Evolutionary conservation across 2,329 filamentous ascomycete species (phyloP), one percentile per base, ranked within the genome.

Genomic region (Scytalidium sp.): DNA sequence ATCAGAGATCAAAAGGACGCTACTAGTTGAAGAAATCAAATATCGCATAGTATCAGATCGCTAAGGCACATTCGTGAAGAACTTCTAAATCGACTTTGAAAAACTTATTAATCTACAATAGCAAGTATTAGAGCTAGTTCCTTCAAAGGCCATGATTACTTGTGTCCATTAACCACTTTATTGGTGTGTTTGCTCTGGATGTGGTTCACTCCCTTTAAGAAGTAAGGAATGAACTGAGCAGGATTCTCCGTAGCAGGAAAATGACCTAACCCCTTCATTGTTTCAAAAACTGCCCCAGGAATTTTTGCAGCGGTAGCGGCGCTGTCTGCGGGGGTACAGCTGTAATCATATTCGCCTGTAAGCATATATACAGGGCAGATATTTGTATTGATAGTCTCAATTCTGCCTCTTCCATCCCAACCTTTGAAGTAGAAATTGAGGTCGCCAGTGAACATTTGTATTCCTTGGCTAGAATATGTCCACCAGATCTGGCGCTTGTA

Each of bases 381-480:
- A 53, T 73, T 71, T 3, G 70, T 74, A 53, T 78, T 69, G 58
- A 78, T 77, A 7, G 60, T 61, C 0, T 63, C 60, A 29, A 76
- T 66, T 47, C 73, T 68, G 11, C 66, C 61, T 21, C 75, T 70
- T 9, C 71, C 74, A 56, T 78, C 75, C 63, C 70, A 78, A 43
- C 74, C 73, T 45, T 71, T 71, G 46, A 76, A 76, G 64, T 75
- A 76, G 59, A 77, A 76, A 58, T 76, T 72, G 15, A 76, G 61
- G 51, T 76, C 73, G 20, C 74, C 74, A 57, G 76, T 74, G 65
- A 78, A 76, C 44, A 77, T 74, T 2, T 73, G 74, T 50, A 76
- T 78, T 1, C 75, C 74, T 63, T 77, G 74, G 0, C 68, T 67
- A 5, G 67, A 72, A 58, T 77, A 76, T 10, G 71, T 50, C 52